A percentile compares a stretch with the other conserved stretches of the same genome.
Conservation (phyloP, 2,329 filamentous ascomycete genomes). For the Botrytis sinoallii region DNA sequence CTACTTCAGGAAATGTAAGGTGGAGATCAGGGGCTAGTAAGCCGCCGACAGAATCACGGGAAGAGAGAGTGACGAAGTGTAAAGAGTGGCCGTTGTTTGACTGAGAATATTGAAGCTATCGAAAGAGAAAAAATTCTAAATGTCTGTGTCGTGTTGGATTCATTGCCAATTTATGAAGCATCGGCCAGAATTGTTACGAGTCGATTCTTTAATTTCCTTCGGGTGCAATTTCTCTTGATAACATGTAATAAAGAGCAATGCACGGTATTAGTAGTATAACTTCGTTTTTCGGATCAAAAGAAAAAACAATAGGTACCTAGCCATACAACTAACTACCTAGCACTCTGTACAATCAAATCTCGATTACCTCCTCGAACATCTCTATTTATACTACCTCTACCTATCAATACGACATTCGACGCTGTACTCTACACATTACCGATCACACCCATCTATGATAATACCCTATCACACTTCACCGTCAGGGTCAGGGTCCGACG, state of each 20-base stretch:
- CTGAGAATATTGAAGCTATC: not conserved
- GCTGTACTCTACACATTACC: not conserved
- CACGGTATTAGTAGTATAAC: no score
- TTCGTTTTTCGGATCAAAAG: no score
- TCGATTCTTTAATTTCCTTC: not conserved
- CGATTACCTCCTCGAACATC: not conserved
- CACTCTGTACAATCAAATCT: not conserved
- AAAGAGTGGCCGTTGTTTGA: not conserved
- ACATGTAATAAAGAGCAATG: no score
- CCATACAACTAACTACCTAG: not conserved
- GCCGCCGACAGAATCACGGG: not conserved
- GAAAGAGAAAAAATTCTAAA: not conserved
- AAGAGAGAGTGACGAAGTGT: not conserved
- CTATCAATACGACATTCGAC: not conserved
- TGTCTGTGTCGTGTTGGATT: not conserved
- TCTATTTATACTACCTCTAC: not conserved
- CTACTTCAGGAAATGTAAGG: not conserved
- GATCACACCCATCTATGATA: not conserved
- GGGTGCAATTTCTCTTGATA: not conserved
- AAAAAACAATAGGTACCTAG: not conserved
- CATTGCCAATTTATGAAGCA: not conserved
- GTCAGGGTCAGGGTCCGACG: not conserved
- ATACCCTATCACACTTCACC: not conserved
- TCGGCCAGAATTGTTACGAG: not conserved
- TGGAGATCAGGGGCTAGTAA: conserved; percentile 2